Evolutionary conservation across 345 rosid species (phyloP), one percentile per base, ranked within the genome.

Genomic region (Schrenkiella parvula): DNA sequence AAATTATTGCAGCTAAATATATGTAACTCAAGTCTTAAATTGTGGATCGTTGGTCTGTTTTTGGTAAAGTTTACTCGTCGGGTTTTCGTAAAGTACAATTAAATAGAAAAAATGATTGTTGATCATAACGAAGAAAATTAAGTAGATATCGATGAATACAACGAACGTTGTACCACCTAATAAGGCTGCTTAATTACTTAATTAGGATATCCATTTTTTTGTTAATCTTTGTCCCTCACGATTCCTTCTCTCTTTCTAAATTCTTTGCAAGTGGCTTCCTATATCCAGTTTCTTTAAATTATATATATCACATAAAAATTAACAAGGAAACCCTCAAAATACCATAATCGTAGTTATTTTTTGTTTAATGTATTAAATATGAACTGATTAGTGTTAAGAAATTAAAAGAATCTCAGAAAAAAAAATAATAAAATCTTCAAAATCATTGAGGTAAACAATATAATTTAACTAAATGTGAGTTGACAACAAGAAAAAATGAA

Each of bases 191-290:
- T 47, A 13, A 21, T 13, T 26, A 14, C 34, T 26, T 41, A 42
- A 64, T 72, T 54, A 62, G 47, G 39, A 64, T 54, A 72, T 63
- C 47, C n/a, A 26, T 53, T 23, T 41, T 11, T 43, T 39, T 23
- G 56, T 53, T 52, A 42, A 63, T 63, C 43, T 63, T 15, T 72
- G 15, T 41, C 54, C 62, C 54, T 71, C 69, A 21, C 69, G 68
- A 51, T 71, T 71, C 54, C 68, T 32, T 64, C 38, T 26, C 41
- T 29, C 32, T 47, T 19, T 32, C 31, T 29, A 19, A 9, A 19
- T 31, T 64, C 0, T 64, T 64, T 52, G 5, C 59, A 28, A 19
- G 41, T 71, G 68, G 43, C 18, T 62, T 71, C 75, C 26, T 51
- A 51, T 51, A 13, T 42, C 14, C 75, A 51, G 0, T 26, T 47